Conservation (phyloP, 345 rosid species). For the Citrus reticulata region DNA sequence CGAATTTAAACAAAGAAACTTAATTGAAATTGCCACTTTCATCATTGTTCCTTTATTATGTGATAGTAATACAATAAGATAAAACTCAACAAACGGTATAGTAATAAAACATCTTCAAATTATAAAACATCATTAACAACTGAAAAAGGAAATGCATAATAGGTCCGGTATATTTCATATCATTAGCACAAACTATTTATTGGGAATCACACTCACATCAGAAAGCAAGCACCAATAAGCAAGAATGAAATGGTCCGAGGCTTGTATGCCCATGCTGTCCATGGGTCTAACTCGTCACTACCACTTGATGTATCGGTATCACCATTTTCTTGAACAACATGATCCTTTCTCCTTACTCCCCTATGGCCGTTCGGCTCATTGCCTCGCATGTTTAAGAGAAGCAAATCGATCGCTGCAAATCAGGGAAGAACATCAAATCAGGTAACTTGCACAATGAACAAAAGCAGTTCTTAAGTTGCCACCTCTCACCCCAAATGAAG, state of each 20-base stretch:
- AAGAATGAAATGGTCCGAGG: conserved; percentile 90
- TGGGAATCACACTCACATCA: conserved; percentile 59
- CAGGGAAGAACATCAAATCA: background rate
- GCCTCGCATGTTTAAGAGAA: conserved; percentile 8
- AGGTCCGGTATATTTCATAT: background rate
- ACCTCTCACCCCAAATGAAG: background rate
- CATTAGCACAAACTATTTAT: background rate
- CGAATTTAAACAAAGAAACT: background rate
- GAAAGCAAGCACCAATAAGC: conserved; percentile 87
- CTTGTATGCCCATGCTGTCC: conserved; percentile 99
- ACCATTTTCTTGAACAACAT: conserved; percentile 53
- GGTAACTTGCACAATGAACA: background rate
- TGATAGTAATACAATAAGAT: background rate
- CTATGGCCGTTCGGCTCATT: conserved; percentile 67
- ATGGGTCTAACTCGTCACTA: conserved; percentile 80
- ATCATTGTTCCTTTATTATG: background rate
- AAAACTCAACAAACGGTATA: background rate
- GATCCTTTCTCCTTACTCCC: conserved; percentile 50
- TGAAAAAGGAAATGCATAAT: background rate
- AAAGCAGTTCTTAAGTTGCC: background rate
- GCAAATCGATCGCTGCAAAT: conserved; percentile 29
- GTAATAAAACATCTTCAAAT: background rate
- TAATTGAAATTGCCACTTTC: background rate
- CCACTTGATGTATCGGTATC: conserved; percentile 21
- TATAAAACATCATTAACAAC: background rate